Conservation (phyloP, 805 yeast species). For the Yarrowia sp. region DNA sequence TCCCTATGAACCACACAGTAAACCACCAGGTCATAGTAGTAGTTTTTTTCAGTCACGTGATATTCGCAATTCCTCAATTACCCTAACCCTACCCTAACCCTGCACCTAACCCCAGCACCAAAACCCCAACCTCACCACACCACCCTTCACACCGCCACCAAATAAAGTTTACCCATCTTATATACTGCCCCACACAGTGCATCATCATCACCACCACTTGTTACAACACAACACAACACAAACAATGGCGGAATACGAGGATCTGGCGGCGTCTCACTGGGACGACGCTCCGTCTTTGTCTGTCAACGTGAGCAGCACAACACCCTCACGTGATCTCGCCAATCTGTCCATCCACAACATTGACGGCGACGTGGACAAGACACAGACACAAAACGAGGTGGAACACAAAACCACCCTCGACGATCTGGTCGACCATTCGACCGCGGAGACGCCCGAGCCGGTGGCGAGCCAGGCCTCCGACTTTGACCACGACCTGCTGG, state of each 20-base stretch:
- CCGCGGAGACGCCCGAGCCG: neutral
- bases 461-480: neutral
- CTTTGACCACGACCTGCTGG: neutral
- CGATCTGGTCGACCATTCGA: slow-evolving; percentile 6
- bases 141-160: neutral
- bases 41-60: no score
- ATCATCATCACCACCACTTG: neutral
- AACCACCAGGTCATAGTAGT: no score
- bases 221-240: neutral
- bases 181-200: neutral
- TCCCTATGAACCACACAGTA: no score
- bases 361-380: neutral
- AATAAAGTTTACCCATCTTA: neutral
- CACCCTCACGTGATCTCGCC: slow-evolving; percentile 5
- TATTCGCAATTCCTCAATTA: no score
- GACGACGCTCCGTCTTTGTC: slow-evolving; percentile 29
- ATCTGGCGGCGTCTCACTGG: slow-evolving; percentile 28
- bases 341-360: slow-evolving; percentile 13
- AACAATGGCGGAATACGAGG: slow-evolving; percentile 27
- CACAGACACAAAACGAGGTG: neutral
- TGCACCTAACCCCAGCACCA: neutral
- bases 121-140: neutral
- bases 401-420: slow-evolving; percentile 18
- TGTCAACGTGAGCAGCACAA: neutral
- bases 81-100: no score